Evolutionary conservation across 768 basidiomycete genomes (phyloP), one percentile per base, ranked within the genome.

Genomic region (Boletellus ananas): DNA sequence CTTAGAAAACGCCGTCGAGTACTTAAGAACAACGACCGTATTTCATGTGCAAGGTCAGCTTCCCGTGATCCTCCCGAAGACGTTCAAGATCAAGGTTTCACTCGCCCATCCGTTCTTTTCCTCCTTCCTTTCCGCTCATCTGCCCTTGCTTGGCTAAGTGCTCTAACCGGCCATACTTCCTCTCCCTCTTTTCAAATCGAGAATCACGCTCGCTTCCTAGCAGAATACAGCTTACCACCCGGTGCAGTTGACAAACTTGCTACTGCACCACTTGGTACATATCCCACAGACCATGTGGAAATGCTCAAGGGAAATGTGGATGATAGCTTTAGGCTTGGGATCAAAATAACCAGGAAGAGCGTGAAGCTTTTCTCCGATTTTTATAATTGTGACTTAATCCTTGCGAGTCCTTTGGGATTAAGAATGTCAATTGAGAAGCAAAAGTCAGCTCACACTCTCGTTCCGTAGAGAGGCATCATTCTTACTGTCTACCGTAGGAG

Each of bases 251-350:
- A 98, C 70, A 94, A 92, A 62, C 77, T 96, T 13, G 77, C 83
- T 16, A 72, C 72, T 4, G 85, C 87, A 6, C 81, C 83, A 42
- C 79, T 81, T 6, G 90, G 87, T 17, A 81, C 79, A 20, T 94
- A 94, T 66, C 87, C 95, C 2, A 62, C 67, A 13, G 96, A 98
- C 62, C 95, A 99, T 61, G 80, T 95, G 10, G 90, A 92, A 57
- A 94, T 81, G 47, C 97, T 98, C 77, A 81, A 83, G 58, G 96
- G 96, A n/a, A 99, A 99, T 62, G 79, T 94, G 25, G 96, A 99
- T 61, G 96, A 99, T 64, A 90, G 84, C 58, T 98, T 99, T 66
- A 74, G 93, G 53, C 74, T 96, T 29, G 96, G 96, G 0, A 70
- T 97, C 54, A 98, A 98, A 72, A 67, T 98, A 64, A 98, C 94